Evolutionary conservation across 2,329 filamentous ascomycete species (phyloP).

Genomic region (Tolypocladium inflatum): DNA sequence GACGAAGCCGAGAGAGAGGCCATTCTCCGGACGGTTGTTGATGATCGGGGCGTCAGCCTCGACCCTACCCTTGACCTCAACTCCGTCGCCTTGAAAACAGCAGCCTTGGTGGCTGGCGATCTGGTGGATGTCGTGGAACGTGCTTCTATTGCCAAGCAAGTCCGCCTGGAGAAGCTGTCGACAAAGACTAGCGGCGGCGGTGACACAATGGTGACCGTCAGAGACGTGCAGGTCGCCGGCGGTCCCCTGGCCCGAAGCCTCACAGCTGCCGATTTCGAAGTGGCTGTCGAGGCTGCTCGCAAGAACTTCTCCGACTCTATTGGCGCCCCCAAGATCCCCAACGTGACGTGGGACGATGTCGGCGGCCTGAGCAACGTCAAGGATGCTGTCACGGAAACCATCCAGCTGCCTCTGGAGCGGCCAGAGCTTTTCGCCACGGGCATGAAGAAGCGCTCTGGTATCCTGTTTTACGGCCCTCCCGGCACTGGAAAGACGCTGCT

Average conservation of each 20-base stretch:
- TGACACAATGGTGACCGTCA: slow-evolving; percentile 46
- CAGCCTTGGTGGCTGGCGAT: slow-evolving; percentile 88
- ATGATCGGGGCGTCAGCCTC: slow-evolving; percentile 65
- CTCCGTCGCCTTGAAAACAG: slow-evolving; percentile 86
- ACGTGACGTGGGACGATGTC: slow-evolving; percentile 93
- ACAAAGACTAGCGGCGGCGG: slow-evolving; percentile 27
- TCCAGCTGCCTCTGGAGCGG: slow-evolving; percentile 81
- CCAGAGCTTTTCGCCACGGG: slow-evolving; percentile 94
- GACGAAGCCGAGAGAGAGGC: slow-evolving; percentile 88
- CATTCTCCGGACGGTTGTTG: slow-evolving; percentile 70
- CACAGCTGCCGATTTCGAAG: slow-evolving; percentile 75
- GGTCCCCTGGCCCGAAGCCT: slow-evolving; percentile 71
- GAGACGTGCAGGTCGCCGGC: slow-evolving; percentile 82
- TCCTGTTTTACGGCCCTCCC: slow-evolving; percentile 84
- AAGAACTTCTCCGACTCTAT: slow-evolving; percentile 99
- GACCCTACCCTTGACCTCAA: slow-evolving; percentile 77
- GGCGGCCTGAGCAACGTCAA: slow-evolving; percentile 90
- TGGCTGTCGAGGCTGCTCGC: slow-evolving; percentile 87
- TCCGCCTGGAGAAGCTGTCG: slow-evolving; percentile 67
- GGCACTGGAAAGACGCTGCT: slow-evolving; percentile 89
- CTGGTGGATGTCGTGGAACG: slow-evolving; percentile 90
- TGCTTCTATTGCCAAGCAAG: slow-evolving; percentile 66
- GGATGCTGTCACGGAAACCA: slow-evolving; percentile 93
- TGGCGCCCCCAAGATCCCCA: slow-evolving; percentile 94
- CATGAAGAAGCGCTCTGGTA: slow-evolving; percentile 95